Evolutionary conservation across 2,329 filamentous ascomycete genomes (phyloP), one percentile per base, ranked within the genome.

Genomic region (Elsinoe australis): DNA sequence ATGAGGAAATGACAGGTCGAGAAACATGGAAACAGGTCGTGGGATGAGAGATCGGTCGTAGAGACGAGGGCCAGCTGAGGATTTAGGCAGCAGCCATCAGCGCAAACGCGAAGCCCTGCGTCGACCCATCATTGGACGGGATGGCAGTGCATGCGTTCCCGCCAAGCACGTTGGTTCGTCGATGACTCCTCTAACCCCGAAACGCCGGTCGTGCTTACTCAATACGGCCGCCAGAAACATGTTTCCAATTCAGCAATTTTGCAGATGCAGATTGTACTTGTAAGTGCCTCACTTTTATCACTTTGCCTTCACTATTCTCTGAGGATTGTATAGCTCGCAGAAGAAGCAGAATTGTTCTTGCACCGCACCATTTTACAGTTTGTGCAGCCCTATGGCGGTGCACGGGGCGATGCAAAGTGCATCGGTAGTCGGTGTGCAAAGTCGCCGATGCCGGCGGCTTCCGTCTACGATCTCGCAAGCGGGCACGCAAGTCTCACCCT

Each of bases 51-150:
- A 32, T n/a, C 14, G 29, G 29, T 31, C 10, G 29, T 31, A 12
- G 29, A 31, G 15, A 18, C 12, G 15, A 41, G n/a, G n/a, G n/a
- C n/a, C n/a, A n/a, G n/a, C 8, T 41, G 7, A 18, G 18, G 14
- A 8, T 41, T 41, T 31, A 56, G 44, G 59, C 59, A 19, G 50
- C 57, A 49, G 54, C 29, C 14, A 12, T 31, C 5, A 4, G 35
- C 35, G 17, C 24, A 21, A 39, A 24, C 35, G 12, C 6, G 26
- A 12, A 29, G 12, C 26, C 26, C 26, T 29, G n/a, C n/a, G n/a
- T n/a, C n/a, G n/a, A n/a, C 26, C 6, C 26, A 12, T 12, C 7
- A 29, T 29, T 29, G 6, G 26, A 12, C 26, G 26, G 26, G 26
- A 29, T 29, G 26, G 26, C 26, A 29, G 26, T 29, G 26, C 26